These are phyloP conservation scores for Ascochyta fabae DNA, from an alignment of 2,329 filamentous ascomycete species.

Conservation along the genomic window DNA sequence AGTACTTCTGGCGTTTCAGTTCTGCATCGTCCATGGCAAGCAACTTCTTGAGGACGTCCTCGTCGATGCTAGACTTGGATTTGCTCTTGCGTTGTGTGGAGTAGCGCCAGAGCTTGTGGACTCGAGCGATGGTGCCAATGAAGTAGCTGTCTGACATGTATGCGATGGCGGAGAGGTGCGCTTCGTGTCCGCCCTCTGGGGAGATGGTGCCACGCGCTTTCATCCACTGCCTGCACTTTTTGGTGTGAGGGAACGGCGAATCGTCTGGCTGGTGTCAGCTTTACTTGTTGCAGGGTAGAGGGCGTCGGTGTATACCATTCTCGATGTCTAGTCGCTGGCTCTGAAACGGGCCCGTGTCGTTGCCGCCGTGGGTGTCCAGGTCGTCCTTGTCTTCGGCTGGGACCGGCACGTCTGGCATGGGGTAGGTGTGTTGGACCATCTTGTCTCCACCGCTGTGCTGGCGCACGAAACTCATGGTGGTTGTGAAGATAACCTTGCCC, in stretches of 20 bases:
- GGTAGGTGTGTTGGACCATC: conserved; percentile 69
- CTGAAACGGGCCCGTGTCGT: conserved; percentile 61
- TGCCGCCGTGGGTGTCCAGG: conserved; percentile 39
- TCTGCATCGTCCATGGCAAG: conserved; percentile 54
- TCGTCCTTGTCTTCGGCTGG: conserved; percentile 52
- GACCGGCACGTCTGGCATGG: conserved; percentile 56
- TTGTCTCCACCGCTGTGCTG: conserved; percentile 65
- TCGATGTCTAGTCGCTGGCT: conserved; percentile 63
- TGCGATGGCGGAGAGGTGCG: conserved; percentile 85
- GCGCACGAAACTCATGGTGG: conserved; percentile 85
- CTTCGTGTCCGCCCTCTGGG: conserved; percentile 73
- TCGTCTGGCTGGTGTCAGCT: conserved; percentile 46
- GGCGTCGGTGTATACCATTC: conserved; percentile 53
- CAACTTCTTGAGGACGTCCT: conserved; percentile 53
- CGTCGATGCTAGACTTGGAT: conserved; percentile 49
- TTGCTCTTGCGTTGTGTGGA: conserved; percentile 54
- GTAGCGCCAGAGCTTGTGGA: conserved; percentile 81
- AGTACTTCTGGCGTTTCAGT: conserved; percentile 50
- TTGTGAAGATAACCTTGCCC: conserved; percentile 91
- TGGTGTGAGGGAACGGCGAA: conserved; percentile 64
- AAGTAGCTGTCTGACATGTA: conserved; percentile 96
- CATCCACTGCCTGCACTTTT: conserved; percentile 73
- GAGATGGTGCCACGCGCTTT: conserved; percentile 77
- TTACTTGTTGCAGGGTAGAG: not conserved
- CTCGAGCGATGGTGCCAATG: conserved; percentile 83